Evolutionary conservation across 768 basidiomycete species (phyloP), one percentile per base, ranked within the genome.

Genomic region (Tephrocybe rancida): DNA sequence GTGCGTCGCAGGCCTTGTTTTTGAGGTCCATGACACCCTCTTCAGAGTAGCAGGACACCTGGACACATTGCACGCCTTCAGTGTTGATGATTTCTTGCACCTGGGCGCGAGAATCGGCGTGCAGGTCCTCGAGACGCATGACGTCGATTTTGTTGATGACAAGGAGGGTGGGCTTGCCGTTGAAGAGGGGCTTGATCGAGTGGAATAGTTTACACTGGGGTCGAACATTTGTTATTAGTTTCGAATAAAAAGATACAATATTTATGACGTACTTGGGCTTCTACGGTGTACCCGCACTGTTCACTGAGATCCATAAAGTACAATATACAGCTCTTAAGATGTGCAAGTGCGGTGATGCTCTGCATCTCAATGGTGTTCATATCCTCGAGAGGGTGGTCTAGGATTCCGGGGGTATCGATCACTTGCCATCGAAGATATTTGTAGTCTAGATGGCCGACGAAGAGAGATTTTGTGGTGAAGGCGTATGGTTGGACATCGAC

Each of bases 311-410:
- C 97, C 95, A 99, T 98, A 69, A 98, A 99, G 75, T 98, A 99
- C 69, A 99, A 73, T 9, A 98, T 81, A 67, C 93, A 95, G 60
- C 87, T 85, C 73, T 97, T 93, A 41, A 99, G 75, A 73, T 99
- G 97, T 6, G 97, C 97, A 57, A 99, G 78, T 13, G 97, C 97
- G 32, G 96, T 98, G 68, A 97, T 97, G 63, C 92, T 95, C 79
- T 99, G 97, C 96, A 98, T 99, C 76, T 99, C 97, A 63, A 99
- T 99, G 55, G 95, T 98, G 79, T 98, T 98, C 97, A 99, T 98
- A 47, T 99, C 97, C 72, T 99, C 96, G 27, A 98, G 79, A 2
- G 96, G 95, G 70, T 98, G 97, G 68, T 99, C 97, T 60, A 99
- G 81, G 54, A 99, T 88, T 54, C 97, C 97, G 1, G 97, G 97